phyloP scores from a whole-genome alignment of 345 rosid species.

The Rhizophora apiculata region DNA sequence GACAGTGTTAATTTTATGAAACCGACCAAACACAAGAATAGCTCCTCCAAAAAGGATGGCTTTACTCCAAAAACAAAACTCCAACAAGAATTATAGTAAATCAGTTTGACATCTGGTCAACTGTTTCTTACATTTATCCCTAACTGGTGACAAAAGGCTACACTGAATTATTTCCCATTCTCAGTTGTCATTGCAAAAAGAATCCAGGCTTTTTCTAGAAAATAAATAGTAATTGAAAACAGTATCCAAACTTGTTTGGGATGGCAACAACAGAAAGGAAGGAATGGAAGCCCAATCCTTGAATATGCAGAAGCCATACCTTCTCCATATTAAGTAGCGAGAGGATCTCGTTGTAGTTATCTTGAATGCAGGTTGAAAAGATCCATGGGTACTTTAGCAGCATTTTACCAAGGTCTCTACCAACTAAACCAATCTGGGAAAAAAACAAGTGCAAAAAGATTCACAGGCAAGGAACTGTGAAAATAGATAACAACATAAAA shows the following conservation, averaged over 20 bases:
- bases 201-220: background rate
- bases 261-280: background rate
- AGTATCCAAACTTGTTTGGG: background rate
- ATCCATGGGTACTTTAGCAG: slow-evolving; percentile 84
- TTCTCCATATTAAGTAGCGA: slow-evolving; percentile 50
- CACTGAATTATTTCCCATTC: no score
- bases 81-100: background rate
- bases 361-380: slow-evolving; percentile 60
- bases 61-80: no score
- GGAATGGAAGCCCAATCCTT: background rate
- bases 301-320: slow-evolving; percentile 33
- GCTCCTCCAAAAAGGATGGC: no score
- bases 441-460: slow-evolving; percentile 5
- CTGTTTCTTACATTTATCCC: slow-evolving; percentile 1
- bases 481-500: background rate
- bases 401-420: slow-evolving; percentile 53
- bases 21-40: no score
- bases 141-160: background rate
- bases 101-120: background rate
- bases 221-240: background rate
- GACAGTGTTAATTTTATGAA: no score
- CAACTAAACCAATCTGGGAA: slow-evolving; percentile 44
- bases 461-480: slow-evolving; percentile 19
- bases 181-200: background rate
- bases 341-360: slow-evolving; percentile 49